Evolutionary conservation across 345 rosid species (phyloP).

Genomic region (Psidium friedrichsthalianum): DNA sequence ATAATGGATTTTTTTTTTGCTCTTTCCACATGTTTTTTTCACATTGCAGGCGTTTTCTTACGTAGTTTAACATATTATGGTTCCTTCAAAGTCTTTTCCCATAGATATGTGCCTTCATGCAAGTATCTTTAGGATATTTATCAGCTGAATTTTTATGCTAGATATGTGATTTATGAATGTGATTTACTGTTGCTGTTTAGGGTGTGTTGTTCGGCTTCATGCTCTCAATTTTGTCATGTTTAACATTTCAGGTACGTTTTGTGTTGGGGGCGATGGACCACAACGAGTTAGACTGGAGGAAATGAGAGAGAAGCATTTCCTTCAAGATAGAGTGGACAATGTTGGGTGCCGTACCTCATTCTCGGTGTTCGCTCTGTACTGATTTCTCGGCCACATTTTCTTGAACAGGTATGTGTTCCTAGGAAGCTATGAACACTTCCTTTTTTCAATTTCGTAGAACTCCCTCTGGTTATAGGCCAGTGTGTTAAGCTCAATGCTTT

Average conservation of each 20-base stretch:
- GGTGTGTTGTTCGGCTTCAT: not conserved
- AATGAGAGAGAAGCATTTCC: constrained; percentile 96
- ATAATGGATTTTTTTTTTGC: not conserved
- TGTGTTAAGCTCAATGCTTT: not conserved
- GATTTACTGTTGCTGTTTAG: not conserved
- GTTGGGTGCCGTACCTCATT: constrained; percentile 90
- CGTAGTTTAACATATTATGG: not conserved
- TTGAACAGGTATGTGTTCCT: constrained; percentile 40
- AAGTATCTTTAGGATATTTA: not conserved
- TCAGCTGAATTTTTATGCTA: not conserved
- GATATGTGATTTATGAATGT: not conserved
- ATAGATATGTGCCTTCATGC: not conserved
- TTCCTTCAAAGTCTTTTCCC: not conserved
- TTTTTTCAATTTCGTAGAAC: not conserved
- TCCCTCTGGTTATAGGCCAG: not conserved
- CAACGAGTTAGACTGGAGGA: constrained; percentile 85
- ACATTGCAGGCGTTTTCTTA: not conserved
- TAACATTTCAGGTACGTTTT: constrained; percentile 53
- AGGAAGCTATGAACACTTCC: not conserved
- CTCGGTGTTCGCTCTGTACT: constrained; percentile 70
- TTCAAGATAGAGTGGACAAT: constrained; percentile 93
- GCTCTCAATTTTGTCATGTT: not conserved
- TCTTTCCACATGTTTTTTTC: not conserved
- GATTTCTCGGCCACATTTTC: constrained; percentile 79
- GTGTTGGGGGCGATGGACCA: constrained; percentile 95